Base-by-base conservation (phyloP, 495 filamentous ascomycete species). In the Thermothielavioides terrestris region DNA sequence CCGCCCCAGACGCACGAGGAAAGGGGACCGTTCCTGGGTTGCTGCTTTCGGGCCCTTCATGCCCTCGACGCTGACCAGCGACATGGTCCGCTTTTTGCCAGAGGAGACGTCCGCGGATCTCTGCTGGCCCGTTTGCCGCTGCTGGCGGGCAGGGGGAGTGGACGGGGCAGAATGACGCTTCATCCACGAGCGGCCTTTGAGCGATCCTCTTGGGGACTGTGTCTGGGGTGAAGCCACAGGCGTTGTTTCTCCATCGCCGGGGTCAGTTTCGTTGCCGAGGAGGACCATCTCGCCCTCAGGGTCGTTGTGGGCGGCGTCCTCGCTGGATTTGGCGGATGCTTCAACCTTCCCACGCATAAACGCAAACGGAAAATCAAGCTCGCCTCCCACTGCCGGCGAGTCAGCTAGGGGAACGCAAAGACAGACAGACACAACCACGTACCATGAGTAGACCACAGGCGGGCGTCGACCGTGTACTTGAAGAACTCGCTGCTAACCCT, bases 381-480 rank as follows among this genome's bases (percentile, higher is more conserved):
- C 55, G 18, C 27, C 42, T 10, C 62, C 62, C 12, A 65, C 62
- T 65, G 32, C 12, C 12, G 30, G 21, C 15, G 11, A 8, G 50
- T 59, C 28, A 57, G 34, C 12, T 15, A 18, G 30, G 53, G 36
- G 14, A 20, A n/a, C 12, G 15, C 0, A 40, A 15, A 28, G 25
- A 15, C 10, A 31, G 2, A 10, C 0, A 25, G 15, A 34, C n/a
- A 17, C 2, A 6, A 21, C n/a, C 0, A 56, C 49, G 5, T 44
- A 65, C 62, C 57, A 26, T 58, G 48, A 4, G 42, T 52, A 7
- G 32, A 34, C 62, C 62, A 65, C 18, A 65, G 21, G 0, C 54
- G 53, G 10, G 38, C 46, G 38, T 65, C 62, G 14, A 63, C 62
- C 1, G 53, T 54, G 56, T 57, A 63, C 49, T 59, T 63, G 60